Conservation (phyloP, 306 rosid genomes). For the Geum urbanum region DNA sequence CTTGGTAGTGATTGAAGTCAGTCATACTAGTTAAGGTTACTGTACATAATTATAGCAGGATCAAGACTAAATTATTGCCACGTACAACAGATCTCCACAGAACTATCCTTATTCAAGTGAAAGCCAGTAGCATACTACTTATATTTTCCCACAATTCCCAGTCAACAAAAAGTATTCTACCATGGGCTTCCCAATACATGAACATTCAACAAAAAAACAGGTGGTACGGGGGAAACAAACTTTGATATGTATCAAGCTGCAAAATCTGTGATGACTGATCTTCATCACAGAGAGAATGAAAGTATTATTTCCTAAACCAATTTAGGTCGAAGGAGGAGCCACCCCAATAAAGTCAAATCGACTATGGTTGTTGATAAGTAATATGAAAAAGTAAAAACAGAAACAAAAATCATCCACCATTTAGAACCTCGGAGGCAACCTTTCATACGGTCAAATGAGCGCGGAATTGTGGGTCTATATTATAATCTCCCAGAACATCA, state of each 20-base stretch:
- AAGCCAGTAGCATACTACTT: not conserved
- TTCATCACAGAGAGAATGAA: too few species aligned
- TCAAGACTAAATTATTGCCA: not conserved
- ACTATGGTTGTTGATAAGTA: too few species aligned
- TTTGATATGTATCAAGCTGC: not conserved
- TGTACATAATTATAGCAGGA: not conserved
- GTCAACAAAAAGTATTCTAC: not conserved
- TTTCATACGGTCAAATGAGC: too few species aligned
- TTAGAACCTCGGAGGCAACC: too few species aligned
- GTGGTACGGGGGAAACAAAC: not conserved
- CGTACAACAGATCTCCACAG: not conserved
- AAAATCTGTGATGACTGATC: conserved; percentile 1
- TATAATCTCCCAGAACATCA: not conserved
- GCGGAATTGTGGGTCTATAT: not conserved
- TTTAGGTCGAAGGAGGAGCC: too few species aligned
- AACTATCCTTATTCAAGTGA: not conserved
- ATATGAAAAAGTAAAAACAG: too few species aligned
- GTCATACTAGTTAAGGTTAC: not conserved
- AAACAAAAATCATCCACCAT: too few species aligned
- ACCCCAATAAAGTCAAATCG: too few species aligned
- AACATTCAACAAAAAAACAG: not conserved
- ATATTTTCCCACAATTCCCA: not conserved
- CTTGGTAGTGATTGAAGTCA: not conserved
- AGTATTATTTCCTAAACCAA: not conserved
- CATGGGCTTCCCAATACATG: not conserved